Conservation (phyloP, 2,329 filamentous ascomycete species). For the Trematosphaeria pertusa region DNA sequence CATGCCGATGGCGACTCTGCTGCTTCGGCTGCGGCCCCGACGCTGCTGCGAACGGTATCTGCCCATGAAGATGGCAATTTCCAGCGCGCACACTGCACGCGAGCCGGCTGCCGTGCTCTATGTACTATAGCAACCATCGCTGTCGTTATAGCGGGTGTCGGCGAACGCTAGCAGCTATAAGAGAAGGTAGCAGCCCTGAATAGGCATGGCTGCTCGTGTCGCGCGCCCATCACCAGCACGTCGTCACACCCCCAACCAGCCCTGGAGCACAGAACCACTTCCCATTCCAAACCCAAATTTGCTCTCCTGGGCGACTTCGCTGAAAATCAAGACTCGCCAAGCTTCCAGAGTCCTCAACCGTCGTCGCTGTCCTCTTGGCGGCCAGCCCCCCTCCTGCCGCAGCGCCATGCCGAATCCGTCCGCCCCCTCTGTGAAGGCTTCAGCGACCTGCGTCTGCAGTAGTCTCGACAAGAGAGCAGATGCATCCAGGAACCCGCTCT, state of each 20-base stretch:
- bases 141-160: background rate
- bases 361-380: background rate
- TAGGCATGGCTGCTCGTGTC: constrained; percentile 12
- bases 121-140: background rate
- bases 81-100: background rate
- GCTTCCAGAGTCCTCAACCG: constrained; percentile 19
- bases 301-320: constrained; percentile 15
- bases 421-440: constrained; percentile 10
- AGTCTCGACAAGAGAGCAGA: constrained; percentile 8
- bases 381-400: background rate
- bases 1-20: background rate
- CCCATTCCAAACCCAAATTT: constrained; percentile 9
- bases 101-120: background rate
- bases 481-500: constrained; percentile 14
- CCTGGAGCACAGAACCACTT: constrained; percentile 6
- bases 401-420: constrained; percentile 6
- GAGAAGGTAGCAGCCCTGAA: background rate
- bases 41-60: constrained; percentile 1
- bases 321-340: constrained; percentile 35
- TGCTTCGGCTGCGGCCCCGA: constrained; percentile 5
- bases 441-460: constrained; percentile 18
- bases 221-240: constrained; percentile 11
- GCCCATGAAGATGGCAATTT: constrained; percentile 4
- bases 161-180: constrained; percentile 1
- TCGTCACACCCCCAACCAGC: constrained; percentile 10